Conservation (phyloP, 2,329 filamentous ascomycete genomes). For the Talaromyces sp. region DNA sequence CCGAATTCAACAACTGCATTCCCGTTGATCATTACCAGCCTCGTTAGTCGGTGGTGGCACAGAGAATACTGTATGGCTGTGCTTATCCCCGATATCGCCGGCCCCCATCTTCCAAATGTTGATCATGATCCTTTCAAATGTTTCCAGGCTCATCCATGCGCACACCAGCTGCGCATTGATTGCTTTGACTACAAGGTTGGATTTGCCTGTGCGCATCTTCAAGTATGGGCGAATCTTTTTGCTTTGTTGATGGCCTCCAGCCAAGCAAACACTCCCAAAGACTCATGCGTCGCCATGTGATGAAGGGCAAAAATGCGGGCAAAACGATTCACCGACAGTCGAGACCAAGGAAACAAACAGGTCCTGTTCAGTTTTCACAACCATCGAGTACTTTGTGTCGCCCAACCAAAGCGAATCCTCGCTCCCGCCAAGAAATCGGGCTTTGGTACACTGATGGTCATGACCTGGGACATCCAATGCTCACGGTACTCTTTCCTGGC, state of each 20-base stretch:
- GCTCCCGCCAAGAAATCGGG: background rate
- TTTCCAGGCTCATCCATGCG: no score
- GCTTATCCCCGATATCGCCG: no score
- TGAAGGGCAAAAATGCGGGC: constrained; percentile 17
- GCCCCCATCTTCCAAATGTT: no score
- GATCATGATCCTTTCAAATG: no score
- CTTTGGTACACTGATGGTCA: background rate
- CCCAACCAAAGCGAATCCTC: background rate
- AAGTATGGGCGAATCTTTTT: constrained; percentile 11
- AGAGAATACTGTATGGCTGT: no score
- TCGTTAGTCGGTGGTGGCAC: no score
- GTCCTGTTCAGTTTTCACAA: background rate
- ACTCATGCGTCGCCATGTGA: constrained; percentile 14
- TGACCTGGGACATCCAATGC: background rate
- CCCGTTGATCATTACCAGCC: no score
- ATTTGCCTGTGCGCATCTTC: background rate
- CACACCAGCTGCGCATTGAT: no score
- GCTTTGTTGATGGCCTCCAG: constrained; percentile 6
- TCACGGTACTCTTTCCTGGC: background rate
- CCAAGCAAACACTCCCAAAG: constrained; percentile 2
- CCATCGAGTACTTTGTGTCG: background rate
- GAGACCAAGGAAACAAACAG: background rate
- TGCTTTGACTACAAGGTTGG: no score
- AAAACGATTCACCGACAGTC: constrained; percentile 13
- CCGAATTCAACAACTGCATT: no score